These are phyloP conservation scores for Zymoseptoria brevis DNA, from an alignment of 2,329 filamentous ascomycete genomes.

Conservation along the genomic window DNA sequence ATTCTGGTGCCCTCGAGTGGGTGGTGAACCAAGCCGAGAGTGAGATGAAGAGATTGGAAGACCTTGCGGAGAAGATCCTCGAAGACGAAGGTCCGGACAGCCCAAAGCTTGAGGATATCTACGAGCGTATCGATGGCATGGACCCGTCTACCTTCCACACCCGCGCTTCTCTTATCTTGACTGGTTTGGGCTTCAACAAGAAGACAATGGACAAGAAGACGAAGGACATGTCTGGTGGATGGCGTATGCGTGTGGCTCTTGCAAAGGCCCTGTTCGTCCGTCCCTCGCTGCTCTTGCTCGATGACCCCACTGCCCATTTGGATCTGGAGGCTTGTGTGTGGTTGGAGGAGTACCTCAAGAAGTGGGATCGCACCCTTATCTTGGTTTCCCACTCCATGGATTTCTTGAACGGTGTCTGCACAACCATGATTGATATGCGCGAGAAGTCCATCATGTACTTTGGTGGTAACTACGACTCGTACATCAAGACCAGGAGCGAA, in stretches of 20 bases:
- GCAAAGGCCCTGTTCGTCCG: conserved; percentile 98
- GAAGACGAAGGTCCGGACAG: conserved; percentile 89
- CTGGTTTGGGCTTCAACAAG: conserved; percentile 99
- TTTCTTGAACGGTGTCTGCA: conserved; percentile 98
- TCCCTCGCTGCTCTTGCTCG: conserved; percentile 87
- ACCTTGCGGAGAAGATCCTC: conserved; percentile 77
- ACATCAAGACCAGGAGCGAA: conserved; percentile 87
- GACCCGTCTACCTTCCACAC: conserved; percentile 95
- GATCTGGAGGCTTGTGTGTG: conserved; percentile 99
- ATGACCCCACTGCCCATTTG: conserved; percentile 98
- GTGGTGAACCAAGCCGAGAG: conserved; percentile 90
- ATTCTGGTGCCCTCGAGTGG: conserved; percentile 91
- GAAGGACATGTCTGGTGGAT: conserved; percentile 99
- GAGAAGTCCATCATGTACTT: conserved; percentile 86
- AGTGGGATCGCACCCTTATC: conserved; percentile 95
- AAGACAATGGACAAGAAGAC: conserved; percentile 97
- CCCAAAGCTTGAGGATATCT: conserved; percentile 83
- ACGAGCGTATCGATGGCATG: conserved; percentile 99
- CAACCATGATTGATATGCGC: conserved; percentile 98
- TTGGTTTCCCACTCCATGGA: conserved; percentile 97
- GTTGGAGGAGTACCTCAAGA: conserved; percentile 99
- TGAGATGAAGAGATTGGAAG: conserved; percentile 85
- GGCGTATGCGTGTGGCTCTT: conserved; percentile 98
- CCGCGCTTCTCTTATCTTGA: conserved; percentile 90
- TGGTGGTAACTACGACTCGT: conserved; percentile 98